Conservation (phyloP, 805 yeast species). For the Ogataea wickerhamii region DNA sequence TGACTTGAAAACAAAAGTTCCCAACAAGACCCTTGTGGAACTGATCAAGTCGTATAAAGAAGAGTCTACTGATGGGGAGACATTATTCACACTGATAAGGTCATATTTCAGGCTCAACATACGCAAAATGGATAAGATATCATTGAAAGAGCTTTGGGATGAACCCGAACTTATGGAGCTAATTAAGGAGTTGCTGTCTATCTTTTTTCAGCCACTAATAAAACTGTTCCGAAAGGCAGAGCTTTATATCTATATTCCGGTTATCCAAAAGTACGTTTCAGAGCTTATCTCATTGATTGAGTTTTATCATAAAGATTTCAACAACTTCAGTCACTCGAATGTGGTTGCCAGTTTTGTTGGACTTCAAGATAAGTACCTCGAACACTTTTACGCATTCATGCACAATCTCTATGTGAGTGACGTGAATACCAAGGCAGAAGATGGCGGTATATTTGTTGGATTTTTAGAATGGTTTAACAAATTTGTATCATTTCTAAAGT, state of each 20-base stretch:
- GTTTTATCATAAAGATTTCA: slow-evolving; percentile 43
- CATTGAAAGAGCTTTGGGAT: slow-evolving; percentile 74
- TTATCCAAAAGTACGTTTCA: slow-evolving; percentile 59
- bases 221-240: slow-evolving; percentile 63
- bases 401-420: slow-evolving; percentile 83
- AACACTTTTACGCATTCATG: slow-evolving; percentile 66
- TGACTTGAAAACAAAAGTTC: slow-evolving; percentile 11
- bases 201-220: slow-evolving; percentile 73
- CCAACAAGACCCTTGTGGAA: slow-evolving; percentile 11
- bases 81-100: slow-evolving; percentile 49
- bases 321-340: slow-evolving; percentile 40
- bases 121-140: slow-evolving; percentile 70
- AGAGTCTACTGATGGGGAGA: slow-evolving; percentile 27
- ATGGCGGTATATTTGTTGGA: slow-evolving; percentile 56
- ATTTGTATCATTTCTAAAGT: slow-evolving; percentile 59
- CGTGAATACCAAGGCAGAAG: slow-evolving; percentile 34
- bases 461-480: slow-evolving; percentile 71
- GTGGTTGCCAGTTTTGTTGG: slow-evolving; percentile 64
- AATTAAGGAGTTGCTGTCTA: slow-evolving; percentile 65
- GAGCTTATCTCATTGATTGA: slow-evolving; percentile 63
- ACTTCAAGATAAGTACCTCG: slow-evolving; percentile 69
- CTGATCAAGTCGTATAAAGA: slow-evolving; percentile 21
- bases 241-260: slow-evolving; percentile 60
- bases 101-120: slow-evolving; percentile 61
- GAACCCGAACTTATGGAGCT: slow-evolving; percentile 79